Base-by-base conservation (phyloP, 805 yeast species). In the Teunomyces lycoperdinae region DNA sequence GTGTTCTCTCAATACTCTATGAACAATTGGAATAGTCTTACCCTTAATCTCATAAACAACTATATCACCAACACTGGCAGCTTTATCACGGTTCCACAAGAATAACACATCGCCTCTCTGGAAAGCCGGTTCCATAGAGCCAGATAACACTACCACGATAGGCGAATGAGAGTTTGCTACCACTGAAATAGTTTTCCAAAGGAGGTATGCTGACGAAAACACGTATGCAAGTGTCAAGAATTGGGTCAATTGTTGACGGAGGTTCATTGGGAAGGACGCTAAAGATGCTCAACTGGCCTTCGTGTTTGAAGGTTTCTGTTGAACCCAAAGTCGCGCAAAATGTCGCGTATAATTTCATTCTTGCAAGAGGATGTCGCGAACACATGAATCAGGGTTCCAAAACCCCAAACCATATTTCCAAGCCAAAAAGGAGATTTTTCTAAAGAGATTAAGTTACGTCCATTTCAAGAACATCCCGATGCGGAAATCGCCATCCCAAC, bases 121-220 rank as follows among this genome's bases (percentile, higher is more conserved):
- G 77, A 94, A 94, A 1, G 99, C 99, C 2, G 99, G 99, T 66
- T 94, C 99, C 99, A 94, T 94, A 2, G 98, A 92, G 5, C 99
- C 99, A 1, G 98, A 90, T 43, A 94, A 79, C 8, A 94, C 99
- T 27, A 94, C 99, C 16, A 94, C 99, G 20, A 94, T 82, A 16
- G 99, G 99, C 1, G 97, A 88, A 51, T 88, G 84, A 0, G 97
- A 83, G 67, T 89, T 83, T 9, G 97, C 77, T 1, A 83, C 73
- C 3, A 92, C 72, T 1, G 89, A 81, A 11, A 92, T 73, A 0
- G 87, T 80, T 62, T 89, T 89, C 96, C 97, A 94, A 50, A 89
- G 81, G 79, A 94, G 87, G 67, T 83, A 94, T 0, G 98, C 96
- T 0, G 96, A 83, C 9, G 96, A 79, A 49, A 90, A 77, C 39